Conservation (phyloP, 2,329 filamentous ascomycete genomes). For the Trichoderma breve region DNA sequence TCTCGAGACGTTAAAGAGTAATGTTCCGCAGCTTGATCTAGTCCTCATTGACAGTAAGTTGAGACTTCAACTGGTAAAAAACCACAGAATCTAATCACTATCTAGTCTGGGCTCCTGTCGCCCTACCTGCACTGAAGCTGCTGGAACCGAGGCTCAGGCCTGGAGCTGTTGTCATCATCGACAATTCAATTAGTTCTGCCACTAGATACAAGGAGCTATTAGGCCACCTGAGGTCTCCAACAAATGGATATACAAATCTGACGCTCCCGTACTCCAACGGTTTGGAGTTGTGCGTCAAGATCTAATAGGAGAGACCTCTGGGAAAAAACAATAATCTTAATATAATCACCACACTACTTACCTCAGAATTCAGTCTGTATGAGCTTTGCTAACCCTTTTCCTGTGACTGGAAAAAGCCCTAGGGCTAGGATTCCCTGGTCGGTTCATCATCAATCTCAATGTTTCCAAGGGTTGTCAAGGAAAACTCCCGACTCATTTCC, state of each 20-base stretch:
- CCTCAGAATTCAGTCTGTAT: not conserved
- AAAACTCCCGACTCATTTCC: not conserved
- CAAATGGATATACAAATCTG: conserved; percentile 48
- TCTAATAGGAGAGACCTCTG: not conserved
- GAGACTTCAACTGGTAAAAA: no score
- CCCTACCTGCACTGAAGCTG: conserved; percentile 51
- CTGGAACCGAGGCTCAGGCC: conserved; percentile 45
- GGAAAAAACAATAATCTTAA: not conserved
- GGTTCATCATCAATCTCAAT: not conserved
- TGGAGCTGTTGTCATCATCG: conserved; percentile 49
- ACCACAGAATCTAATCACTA: not conserved
- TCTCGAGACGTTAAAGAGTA: conserved; percentile 48
- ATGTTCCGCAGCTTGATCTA: conserved; percentile 49
- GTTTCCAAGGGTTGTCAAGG: not conserved
- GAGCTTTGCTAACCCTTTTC: not conserved
- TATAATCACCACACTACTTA: not conserved
- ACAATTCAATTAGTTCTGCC: conserved; percentile 45
- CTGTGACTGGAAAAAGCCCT: not conserved
- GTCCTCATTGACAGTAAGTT: conserved; percentile 62
- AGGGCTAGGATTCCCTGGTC: no score
- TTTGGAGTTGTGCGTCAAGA: conserved; percentile 31
- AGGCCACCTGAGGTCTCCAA: conserved; percentile 43
- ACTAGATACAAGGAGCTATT: conserved; percentile 49
- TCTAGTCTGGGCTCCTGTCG: conserved; percentile 56
- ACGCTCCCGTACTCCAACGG: conserved; percentile 35